phyloP scores from a whole-genome alignment of 257 asterid species.

The Solanum corneliomulleri region DNA sequence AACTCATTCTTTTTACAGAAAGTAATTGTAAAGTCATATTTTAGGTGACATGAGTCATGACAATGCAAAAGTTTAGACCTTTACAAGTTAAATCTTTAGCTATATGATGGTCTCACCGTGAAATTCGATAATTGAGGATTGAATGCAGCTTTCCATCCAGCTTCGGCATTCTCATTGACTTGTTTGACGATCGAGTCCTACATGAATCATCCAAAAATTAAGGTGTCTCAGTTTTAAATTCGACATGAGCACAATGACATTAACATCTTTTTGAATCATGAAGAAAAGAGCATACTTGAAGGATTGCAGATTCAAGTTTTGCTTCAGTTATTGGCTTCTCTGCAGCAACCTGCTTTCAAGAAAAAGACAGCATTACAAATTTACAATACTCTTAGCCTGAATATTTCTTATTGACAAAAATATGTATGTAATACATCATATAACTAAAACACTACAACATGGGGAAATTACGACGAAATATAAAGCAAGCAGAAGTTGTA shows the following conservation, averaged over 20 bases:
- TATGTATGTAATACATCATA: background rate
- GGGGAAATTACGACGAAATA: background rate
- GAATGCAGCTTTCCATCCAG: conserved; percentile 96
- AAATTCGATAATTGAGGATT: conserved; percentile 65
- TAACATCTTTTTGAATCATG: background rate
- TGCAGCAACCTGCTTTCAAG: conserved; percentile 26
- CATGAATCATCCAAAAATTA: background rate
- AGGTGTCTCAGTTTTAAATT: background rate
- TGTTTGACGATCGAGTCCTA: conserved; percentile 60
- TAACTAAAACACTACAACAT: background rate
- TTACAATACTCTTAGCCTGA: background rate
- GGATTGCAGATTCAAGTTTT: conserved; percentile 20
- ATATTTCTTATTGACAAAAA: background rate
- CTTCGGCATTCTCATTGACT: conserved; percentile 53
- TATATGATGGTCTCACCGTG: conserved; percentile 39
- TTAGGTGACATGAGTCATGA: too few species aligned
- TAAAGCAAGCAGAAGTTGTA: background rate
- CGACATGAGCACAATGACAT: background rate
- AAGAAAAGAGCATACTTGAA: background rate
- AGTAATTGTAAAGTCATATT: too few species aligned
- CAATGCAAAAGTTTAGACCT: too few species aligned
- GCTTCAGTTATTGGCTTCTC: conserved; percentile 22
- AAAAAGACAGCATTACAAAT: background rate
- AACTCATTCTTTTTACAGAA: background rate
- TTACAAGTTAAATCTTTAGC: background rate